Percentiles rank a stretch among this genome's conserved stretches.
Conservation (phyloP, 805 yeast genomes). For the Metschnikowia henanensis region DNA sequence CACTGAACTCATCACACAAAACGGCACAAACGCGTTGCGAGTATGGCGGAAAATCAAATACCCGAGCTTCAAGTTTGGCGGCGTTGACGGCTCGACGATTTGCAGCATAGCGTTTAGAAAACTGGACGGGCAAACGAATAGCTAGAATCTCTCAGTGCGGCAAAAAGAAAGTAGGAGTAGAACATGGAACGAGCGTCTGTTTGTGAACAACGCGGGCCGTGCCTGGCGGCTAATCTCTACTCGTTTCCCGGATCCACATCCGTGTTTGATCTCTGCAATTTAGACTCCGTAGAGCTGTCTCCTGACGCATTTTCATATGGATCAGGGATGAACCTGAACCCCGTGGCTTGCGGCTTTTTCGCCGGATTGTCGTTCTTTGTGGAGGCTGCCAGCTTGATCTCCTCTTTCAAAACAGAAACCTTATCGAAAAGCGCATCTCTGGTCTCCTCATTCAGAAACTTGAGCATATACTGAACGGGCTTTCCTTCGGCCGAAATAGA, state of each 20-base stretch:
- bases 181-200: too few species aligned
- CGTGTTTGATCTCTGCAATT: neutral
- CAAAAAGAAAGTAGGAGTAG: neutral
- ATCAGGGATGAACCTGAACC: constrained; percentile 11
- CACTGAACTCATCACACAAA: constrained; percentile 47
- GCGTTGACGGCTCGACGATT: constrained; percentile 82
- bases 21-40: constrained; percentile 42
- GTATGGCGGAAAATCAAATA: constrained; percentile 71
- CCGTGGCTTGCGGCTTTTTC: constrained; percentile 4
- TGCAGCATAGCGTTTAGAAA: constrained; percentile 80
- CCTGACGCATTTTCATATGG: neutral
- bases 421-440: constrained; percentile 58
- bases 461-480: constrained; percentile 84
- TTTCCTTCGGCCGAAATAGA: constrained; percentile 58
- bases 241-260: constrained; percentile 4
- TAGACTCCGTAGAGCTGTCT: neutral
- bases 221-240: too few species aligned
- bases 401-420: constrained; percentile 37
- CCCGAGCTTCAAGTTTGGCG: constrained; percentile 88
- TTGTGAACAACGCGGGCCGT: too few species aligned
- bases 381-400: neutral
- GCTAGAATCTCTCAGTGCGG: neutral
- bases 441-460: constrained; percentile 60
- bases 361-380: neutral
- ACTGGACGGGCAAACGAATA: neutral